Evolutionary conservation across 805 yeast genomes (phyloP).

Genomic region (Zygoascus bituminiphila): DNA sequence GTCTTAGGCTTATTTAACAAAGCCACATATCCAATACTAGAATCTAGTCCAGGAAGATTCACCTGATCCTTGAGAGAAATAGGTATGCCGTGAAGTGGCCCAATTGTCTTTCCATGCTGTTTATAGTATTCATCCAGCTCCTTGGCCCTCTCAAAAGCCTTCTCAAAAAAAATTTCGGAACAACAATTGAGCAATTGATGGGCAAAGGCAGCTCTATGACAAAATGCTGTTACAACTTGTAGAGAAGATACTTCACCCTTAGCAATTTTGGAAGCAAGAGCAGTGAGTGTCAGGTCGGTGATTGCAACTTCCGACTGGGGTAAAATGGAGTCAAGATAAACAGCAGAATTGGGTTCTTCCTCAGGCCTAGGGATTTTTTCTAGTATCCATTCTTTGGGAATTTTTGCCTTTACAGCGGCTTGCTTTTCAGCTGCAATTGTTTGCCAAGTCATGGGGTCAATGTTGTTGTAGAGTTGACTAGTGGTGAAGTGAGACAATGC

Average conservation of each 20-base stretch:
- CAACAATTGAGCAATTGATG: slow-evolving; percentile 42
- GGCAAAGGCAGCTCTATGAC: slow-evolving; percentile 50
- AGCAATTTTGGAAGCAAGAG: slow-evolving; percentile 34
- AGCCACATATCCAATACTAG: slow-evolving; percentile 38
- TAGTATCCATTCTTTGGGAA: slow-evolving; percentile 10
- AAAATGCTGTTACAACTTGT: slow-evolving; percentile 45
- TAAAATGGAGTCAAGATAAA: slow-evolving; percentile 7
- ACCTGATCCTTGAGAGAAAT: slow-evolving; percentile 50
- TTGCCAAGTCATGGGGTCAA: slow-evolving; percentile 6
- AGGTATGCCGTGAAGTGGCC: slow-evolving; percentile 64
- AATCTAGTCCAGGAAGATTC: slow-evolving; percentile 40
- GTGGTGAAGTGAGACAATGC: no score
- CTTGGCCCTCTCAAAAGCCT: slow-evolving; percentile 52
- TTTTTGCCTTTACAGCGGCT: slow-evolving; percentile 4
- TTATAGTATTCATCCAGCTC: slow-evolving; percentile 44
- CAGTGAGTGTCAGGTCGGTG: slow-evolving; percentile 11
- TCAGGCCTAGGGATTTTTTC: slow-evolving; percentile 4
- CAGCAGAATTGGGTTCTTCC: slow-evolving; percentile 10
- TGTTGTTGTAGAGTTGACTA: no score
- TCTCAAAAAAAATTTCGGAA: slow-evolving; percentile 40
- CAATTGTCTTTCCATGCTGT: slow-evolving; percentile 41
- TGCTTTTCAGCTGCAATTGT: slow-evolving; percentile 7
- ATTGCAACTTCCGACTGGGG: slow-evolving; percentile 4
- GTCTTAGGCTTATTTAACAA: slow-evolving; percentile 29
- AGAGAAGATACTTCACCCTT: slow-evolving; percentile 34